Base-by-base conservation (phyloP, 2,329 filamentous ascomycete species). In the Sphaerulina musiva region DNA sequence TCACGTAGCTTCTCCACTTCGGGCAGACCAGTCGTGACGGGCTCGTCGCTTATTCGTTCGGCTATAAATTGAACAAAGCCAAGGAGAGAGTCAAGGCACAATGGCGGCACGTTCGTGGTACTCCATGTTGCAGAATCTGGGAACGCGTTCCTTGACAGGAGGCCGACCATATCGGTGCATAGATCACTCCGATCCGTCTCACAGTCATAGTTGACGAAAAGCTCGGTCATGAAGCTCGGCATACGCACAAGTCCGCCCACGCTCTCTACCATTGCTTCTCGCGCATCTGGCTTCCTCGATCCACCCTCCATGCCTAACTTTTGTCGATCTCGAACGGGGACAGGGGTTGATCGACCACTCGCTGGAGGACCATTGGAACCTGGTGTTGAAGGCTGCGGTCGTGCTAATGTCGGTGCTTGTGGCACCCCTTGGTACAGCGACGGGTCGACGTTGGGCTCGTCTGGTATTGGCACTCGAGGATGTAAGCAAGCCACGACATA, bases 101-200 rank as follows among this genome's bases (percentile, higher is more conserved):
- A 76, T 0, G 93, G 93, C 12, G 93, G 93, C 1, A 98, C 95
- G 68, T 95, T 98, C 4, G 92, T 96, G 9, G 93, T 98, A 70
- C 95, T 98, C 93, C 93, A 98, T 5, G 91, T 96, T 5, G 92
- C 93, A 7, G 93, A 95, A 69, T 98, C 93, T 0, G 93, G 95
- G 60, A 98, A 87, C 2, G 93, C 93, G 69, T 96, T 98, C 55
- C 93, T 82, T 17, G 93, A 92, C 12, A 98, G 76, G 34, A 98
- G 79, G 0, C 93, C 92, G 56, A 98, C 83, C 80, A 97, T 87
- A 67, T 98, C 95, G 74, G 95, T 88, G 66, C 93, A 98, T 4
- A 98, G 75, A 73, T 98, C 93, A 48, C 85, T 85, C 47, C 91
- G 82, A 67, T 98, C 89, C 49, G 89, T 84, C 66, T 97, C 91